Base-by-base conservation (phyloP, 1,284 basidiomycete genomes). In the Rhizopogon parksii region DNA sequence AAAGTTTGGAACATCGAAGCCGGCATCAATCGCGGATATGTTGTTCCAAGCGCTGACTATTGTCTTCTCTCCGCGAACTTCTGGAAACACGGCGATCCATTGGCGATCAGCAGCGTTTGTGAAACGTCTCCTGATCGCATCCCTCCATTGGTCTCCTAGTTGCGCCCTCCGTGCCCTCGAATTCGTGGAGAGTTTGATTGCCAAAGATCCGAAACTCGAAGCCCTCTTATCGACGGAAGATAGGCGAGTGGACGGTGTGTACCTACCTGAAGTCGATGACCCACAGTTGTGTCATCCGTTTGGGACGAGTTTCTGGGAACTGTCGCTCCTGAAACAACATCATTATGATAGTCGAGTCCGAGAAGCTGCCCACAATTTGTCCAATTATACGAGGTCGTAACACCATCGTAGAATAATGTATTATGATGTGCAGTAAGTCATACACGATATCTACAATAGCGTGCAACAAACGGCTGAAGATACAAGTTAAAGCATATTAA, bases 51-150 rank as follows among this genome's bases (percentile, higher is more conserved):
- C 90, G 37, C 76, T 98, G 47, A 75, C 83, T 52, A 77, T 89
- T 50, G 81, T 85, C 39, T 95, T 96, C 73, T 81, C 79, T 56
- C 83, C 76, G 53, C 81, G 79, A 60, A 75, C 76, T 46, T 74
- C 74, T 59, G 75, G 79, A 35, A 68, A 70, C 52, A 64, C 77
- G 36, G 69, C 82, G 2, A 83, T 93, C 2, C 77, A 90, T 12
- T 87, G 85, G 76, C 84, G 93, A 56, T 78, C 83, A 21, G 91
- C 92, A 17, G 91, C 95, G 2, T 98, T 99, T 67, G 79, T 88
- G 50, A 98, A 98, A 71, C 87, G 96, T 24, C 76, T 99, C 37
- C 73, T 93, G 25, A 80, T 79, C 43, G 84, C 85, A 24, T 82
- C 85, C 11, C 73, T 97, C 42, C 82, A 88, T 61, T 91, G 92